These are phyloP conservation scores for Aspergillus calidoustus DNA, from an alignment of 2,329 filamentous ascomycete species.

Conservation along the genomic window DNA sequence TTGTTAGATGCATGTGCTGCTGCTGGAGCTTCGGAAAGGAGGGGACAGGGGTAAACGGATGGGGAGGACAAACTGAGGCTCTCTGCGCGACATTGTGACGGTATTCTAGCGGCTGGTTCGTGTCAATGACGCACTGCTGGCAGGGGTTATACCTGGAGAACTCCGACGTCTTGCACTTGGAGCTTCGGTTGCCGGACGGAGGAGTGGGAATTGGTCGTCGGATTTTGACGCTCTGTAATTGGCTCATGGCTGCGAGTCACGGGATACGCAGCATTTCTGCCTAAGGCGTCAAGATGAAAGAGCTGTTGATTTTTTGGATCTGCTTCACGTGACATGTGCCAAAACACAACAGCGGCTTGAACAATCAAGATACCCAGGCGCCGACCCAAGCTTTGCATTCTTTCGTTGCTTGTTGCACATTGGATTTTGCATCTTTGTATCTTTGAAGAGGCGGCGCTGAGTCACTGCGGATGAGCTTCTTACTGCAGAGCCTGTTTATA, in stretches of 20 bases:
- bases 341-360: slow-evolving; percentile 23
- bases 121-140: slow-evolving; percentile 13
- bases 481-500: neutral
- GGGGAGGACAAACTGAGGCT: slow-evolving; percentile 25
- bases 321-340: slow-evolving; percentile 22
- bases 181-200: slow-evolving; percentile 25
- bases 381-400: slow-evolving; percentile 6
- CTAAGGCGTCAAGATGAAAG: slow-evolving; percentile 8
- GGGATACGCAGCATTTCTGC: neutral
- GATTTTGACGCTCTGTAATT: slow-evolving; percentile 42
- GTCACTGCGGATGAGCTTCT: neutral
- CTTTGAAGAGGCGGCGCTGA: slow-evolving; percentile 7
- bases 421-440: neutral
- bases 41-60: slow-evolving; percentile 23
- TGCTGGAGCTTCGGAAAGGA: slow-evolving; percentile 5
- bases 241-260: slow-evolving; percentile 22
- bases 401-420: slow-evolving; percentile 3
- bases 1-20: neutral
- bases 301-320: neutral
- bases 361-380: neutral
- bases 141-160: neutral
- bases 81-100: slow-evolving; percentile 28
- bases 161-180: neutral
- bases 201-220: slow-evolving; percentile 38
- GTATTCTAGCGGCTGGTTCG: slow-evolving; percentile 1